Percentiles rank a stretch among this genome's conserved stretches.
Conservation (phyloP, 768 basidiomycete genomes). For the Boletus speciosus region DNA sequence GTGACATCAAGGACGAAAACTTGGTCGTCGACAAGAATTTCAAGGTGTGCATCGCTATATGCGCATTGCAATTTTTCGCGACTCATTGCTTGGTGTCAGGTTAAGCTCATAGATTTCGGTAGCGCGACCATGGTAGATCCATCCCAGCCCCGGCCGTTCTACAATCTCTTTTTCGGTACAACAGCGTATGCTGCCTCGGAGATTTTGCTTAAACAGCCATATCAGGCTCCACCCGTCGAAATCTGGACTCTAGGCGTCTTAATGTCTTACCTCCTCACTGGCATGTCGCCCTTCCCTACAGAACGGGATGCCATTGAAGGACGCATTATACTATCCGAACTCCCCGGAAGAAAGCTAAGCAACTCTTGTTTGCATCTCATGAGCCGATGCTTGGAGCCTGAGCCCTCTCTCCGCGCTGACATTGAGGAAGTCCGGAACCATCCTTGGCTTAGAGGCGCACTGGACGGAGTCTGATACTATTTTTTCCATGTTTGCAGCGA, state of each 20-base stretch:
- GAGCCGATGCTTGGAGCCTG: conserved; percentile 76
- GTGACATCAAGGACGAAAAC: conserved; percentile 98
- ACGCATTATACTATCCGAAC: conserved; percentile 50
- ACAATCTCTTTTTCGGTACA: conserved; percentile 85
- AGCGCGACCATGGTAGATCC: conserved; percentile 78
- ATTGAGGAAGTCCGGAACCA: conserved; percentile 80
- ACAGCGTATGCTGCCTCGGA: conserved; percentile 96
- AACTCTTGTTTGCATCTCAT: conserved; percentile 58
- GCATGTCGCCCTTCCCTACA: conserved; percentile 88
- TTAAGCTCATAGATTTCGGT: conserved; percentile 96
- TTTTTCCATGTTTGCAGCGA: conserved; percentile 2
- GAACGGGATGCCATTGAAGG: conserved; percentile 76
- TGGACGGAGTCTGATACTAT: conserved; percentile 17
- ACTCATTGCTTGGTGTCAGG: conserved; percentile 40
- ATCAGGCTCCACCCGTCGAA: conserved; percentile 92
- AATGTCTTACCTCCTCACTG: conserved; percentile 91
- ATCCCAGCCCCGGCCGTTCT: conserved; percentile 55
- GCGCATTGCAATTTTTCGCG: neutral
- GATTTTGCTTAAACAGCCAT: conserved; percentile 81
- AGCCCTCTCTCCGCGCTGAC: conserved; percentile 75
- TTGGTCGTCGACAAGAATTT: conserved; percentile 72
- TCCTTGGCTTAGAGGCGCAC: conserved; percentile 61
- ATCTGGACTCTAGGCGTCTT: conserved; percentile 96
- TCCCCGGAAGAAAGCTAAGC: conserved; percentile 37
- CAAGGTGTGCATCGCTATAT: conserved; percentile 42